Evolutionary conservation across 768 basidiomycete genomes (phyloP).

Genomic region (Punctularia strigosozonata): DNA sequence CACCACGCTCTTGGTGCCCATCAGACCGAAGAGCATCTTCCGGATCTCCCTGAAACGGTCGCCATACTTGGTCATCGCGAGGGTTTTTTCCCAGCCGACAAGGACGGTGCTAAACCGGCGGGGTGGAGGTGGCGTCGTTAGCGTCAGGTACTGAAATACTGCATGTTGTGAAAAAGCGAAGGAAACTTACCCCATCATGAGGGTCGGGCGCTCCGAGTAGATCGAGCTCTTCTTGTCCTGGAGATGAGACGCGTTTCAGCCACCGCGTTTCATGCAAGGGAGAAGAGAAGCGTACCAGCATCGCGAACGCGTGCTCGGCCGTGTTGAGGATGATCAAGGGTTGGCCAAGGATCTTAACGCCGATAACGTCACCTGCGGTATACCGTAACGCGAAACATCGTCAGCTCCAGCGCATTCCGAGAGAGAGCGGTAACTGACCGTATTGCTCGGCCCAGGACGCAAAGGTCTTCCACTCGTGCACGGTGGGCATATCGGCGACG

Average conservation of each 20-base stretch:
- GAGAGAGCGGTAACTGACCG: slow-evolving; percentile 9
- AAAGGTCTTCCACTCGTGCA: slow-evolving; percentile 14
- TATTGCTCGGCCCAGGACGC: slow-evolving; percentile 15
- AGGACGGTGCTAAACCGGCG: too few species aligned
- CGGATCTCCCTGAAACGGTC: slow-evolving; percentile 31
- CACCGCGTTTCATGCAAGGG: neutral
- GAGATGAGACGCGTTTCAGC: too few species aligned
- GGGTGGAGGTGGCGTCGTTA: too few species aligned
- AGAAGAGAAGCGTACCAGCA: slow-evolving; percentile 7
- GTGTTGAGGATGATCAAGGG: slow-evolving; percentile 19
- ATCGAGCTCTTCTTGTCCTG: slow-evolving; percentile 57
- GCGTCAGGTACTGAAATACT: too few species aligned
- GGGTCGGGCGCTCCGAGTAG: slow-evolving; percentile 54
- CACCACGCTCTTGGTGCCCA: slow-evolving; percentile 28
- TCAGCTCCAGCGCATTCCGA: neutral
- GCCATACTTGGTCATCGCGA: slow-evolving; percentile 28
- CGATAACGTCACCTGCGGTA: slow-evolving; percentile 17
- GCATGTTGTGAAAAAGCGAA: too few species aligned
- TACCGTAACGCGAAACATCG: neutral
- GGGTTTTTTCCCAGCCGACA: too few species aligned
- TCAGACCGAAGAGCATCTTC: slow-evolving; percentile 25
- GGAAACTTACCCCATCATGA: slow-evolving; percentile 32
- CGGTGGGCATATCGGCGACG: slow-evolving; percentile 13
- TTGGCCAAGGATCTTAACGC: slow-evolving; percentile 15
- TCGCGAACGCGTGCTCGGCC: slow-evolving; percentile 5